Evolutionary conservation across 1,284 basidiomycete genomes (phyloP).

Genomic region (Volvariella volvacea): DNA sequence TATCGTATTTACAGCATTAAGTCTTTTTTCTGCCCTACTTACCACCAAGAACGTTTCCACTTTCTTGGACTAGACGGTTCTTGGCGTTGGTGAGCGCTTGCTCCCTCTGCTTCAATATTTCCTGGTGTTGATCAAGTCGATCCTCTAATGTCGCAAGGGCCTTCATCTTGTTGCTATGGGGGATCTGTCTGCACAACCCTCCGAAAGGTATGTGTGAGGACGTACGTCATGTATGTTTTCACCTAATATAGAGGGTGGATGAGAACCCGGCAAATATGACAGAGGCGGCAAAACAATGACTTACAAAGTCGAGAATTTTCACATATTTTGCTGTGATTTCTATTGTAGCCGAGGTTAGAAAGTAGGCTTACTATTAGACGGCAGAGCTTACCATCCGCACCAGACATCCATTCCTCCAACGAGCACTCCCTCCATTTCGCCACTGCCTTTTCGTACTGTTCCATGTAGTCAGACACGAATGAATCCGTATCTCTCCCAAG

Average conservation of each 20-base stretch:
- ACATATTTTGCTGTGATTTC: conserved; percentile 25
- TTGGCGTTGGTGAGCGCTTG: conserved; percentile 19
- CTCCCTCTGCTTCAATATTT: conserved; percentile 19
- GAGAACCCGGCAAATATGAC: neutral
- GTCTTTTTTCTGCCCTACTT: too few species aligned
- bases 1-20: too few species aligned
- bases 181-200: neutral
- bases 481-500: too few species aligned
- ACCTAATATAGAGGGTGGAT: conserved; percentile 16
- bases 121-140: conserved; percentile 21
- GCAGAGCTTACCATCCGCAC: conserved; percentile 24
- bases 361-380: too few species aligned
- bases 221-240: conserved; percentile 28
- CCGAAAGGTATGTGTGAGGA: conserved; percentile 5
- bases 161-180: conserved; percentile 23
- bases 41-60: conserved; percentile 16
- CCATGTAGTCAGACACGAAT: conserved; percentile 9
- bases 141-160: conserved; percentile 23
- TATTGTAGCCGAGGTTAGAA: conserved; percentile 9
- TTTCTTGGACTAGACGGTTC: conserved; percentile 22
- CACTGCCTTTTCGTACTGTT: conserved; percentile 24
- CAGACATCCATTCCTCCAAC: conserved; percentile 31
- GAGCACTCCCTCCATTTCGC: conserved; percentile 27
- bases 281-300: conserved; percentile 9
- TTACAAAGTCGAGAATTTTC: conserved; percentile 30